A percentile compares a stretch with the other conserved stretches of the same genome.
Conservation (phyloP, 768 basidiomycete species). For the Tricholoma matsutake region DNA sequence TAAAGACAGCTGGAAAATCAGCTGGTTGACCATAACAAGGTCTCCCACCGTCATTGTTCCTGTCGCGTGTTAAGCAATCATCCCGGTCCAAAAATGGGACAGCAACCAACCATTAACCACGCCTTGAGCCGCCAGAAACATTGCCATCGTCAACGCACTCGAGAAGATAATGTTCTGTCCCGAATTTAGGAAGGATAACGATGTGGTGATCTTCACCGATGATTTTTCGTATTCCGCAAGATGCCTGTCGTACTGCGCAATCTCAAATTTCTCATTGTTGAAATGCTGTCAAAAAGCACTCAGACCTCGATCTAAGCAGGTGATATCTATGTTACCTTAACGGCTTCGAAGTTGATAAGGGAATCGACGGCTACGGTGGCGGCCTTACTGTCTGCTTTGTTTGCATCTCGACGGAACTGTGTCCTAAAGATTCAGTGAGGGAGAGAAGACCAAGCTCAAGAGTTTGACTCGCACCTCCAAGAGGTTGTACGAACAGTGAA, state of each 20-base stretch:
- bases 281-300: conserved; percentile 64
- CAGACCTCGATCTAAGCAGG: background rate
- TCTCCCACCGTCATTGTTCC: conserved; percentile 99
- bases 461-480: conserved; percentile 65
- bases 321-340: conserved; percentile 64
- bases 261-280: conserved; percentile 94
- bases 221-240: conserved; percentile 86
- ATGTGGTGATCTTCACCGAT: conserved; percentile 93
- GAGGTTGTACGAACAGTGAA: conserved; percentile 95
- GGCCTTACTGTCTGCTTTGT: conserved; percentile 94
- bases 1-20: conserved; percentile 95
- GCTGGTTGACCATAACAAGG: conserved; percentile 98
- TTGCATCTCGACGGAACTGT: conserved; percentile 90
- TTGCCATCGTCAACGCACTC: conserved; percentile 86
- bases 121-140: conserved; percentile 96
- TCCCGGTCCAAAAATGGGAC: background rate
- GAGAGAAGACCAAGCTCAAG: background rate
- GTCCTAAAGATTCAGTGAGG: conserved; percentile 50
- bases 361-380: conserved; percentile 94
- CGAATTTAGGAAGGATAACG: conserved; percentile 89
- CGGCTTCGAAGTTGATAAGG: conserved; percentile 97
- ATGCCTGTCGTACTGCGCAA: conserved; percentile 88
- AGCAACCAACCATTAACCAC: conserved; percentile 72
- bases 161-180: conserved; percentile 98
- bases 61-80: conserved; percentile 24